A percentile compares a stretch with the other conserved stretches of the same genome.
phyloP scores from a whole-genome alignment of 495 filamentous ascomycete species.

The Xylaria grammica region DNA sequence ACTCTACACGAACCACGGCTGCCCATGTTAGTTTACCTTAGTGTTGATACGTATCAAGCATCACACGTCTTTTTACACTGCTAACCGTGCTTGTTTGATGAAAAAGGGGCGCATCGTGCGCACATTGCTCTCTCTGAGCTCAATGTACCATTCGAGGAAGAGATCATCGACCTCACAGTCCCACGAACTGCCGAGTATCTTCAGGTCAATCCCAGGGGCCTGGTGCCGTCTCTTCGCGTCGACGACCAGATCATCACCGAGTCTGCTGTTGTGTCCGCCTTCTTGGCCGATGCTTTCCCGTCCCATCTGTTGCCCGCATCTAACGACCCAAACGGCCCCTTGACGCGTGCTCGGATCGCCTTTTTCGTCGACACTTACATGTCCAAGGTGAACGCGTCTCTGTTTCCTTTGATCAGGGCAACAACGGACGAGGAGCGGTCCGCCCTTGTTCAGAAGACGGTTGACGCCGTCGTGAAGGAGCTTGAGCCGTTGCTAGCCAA shows the following conservation, averaged over 20 bases:
- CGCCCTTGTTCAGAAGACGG: conserved; percentile 44
- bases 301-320: conserved; percentile 57
- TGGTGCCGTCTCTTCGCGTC: conserved; percentile 76
- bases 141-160: conserved; percentile 75
- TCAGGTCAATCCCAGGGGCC: conserved; percentile 81
- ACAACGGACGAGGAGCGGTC: conserved; percentile 46
- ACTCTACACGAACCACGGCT: conserved; percentile 77
- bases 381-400: conserved; percentile 60
- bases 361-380: conserved; percentile 82
- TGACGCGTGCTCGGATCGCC: conserved; percentile 67
- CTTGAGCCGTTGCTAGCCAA: conserved; percentile 72
- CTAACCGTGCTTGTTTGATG: neutral
- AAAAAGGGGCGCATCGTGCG: conserved; percentile 71
- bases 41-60: neutral
- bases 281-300: conserved; percentile 64
- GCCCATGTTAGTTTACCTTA: conserved; percentile 60
- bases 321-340: conserved; percentile 45
- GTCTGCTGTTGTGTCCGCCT: conserved; percentile 72
- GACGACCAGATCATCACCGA: conserved; percentile 77
- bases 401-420: conserved; percentile 50
- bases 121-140: conserved; percentile 80
- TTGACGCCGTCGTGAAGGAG: conserved; percentile 69
- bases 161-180: conserved; percentile 73
- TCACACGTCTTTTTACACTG: neutral
- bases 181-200: conserved; percentile 87